Percentiles rank a stretch among this genome's conserved stretches.
Evolutionary conservation across 768 basidiomycete genomes (phyloP).

Genomic region (Amanita thiersii): DNA sequence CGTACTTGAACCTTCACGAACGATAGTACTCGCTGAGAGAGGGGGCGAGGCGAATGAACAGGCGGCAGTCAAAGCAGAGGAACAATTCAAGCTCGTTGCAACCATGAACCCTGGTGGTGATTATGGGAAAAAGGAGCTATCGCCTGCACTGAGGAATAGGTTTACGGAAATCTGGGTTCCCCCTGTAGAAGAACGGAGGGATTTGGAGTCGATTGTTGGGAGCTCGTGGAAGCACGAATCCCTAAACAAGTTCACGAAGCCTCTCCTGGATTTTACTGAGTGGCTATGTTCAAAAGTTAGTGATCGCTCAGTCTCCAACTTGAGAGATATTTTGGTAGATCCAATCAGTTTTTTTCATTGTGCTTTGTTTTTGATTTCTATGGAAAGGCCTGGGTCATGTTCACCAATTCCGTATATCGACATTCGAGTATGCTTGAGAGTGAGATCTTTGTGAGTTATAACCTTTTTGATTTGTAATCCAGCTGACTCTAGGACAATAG

Average conservation of each 20-base stretch:
- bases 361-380: conserved; percentile 6
- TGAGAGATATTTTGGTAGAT: conserved; percentile 90
- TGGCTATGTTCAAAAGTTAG: conserved; percentile 66
- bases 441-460: conserved; percentile 59
- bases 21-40: conserved; percentile 87
- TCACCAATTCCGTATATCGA: conserved; percentile 57
- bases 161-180: conserved; percentile 99
- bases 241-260: conserved; percentile 47
- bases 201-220: conserved; percentile 72
- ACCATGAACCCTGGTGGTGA: conserved; percentile 99
- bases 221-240: conserved; percentile 54
- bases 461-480: neutral
- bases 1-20: conserved; percentile 86
- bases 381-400: conserved; percentile 83
- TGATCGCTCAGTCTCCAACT: conserved; percentile 58
- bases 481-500: conserved; percentile 29
- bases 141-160: conserved; percentile 91
- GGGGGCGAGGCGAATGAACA: conserved; percentile 70
- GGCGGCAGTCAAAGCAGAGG: conserved; percentile 54
- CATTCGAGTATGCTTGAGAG: conserved; percentile 25
- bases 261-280: conserved; percentile 67
- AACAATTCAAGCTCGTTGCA: conserved; percentile 81
- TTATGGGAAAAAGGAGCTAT: conserved; percentile 98
- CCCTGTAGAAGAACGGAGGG: conserved; percentile 58
- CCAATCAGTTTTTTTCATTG: conserved; percentile 17